Conservation (phyloP, 2,329 filamentous ascomycete genomes). For the Aspergillus tanneri region DNA sequence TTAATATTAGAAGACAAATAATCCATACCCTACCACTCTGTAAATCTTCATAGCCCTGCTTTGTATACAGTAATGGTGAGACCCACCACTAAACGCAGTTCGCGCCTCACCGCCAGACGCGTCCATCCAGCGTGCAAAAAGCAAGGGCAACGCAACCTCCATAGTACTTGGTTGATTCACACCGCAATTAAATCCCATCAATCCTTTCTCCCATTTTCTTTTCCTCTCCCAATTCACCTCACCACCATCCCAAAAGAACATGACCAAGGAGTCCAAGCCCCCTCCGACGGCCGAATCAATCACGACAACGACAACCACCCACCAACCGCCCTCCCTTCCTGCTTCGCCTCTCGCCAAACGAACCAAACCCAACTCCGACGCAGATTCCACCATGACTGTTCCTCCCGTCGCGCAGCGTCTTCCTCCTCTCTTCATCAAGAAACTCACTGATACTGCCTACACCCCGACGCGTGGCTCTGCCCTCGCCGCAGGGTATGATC, state of each 20-base stretch:
- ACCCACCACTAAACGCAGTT: constrained; percentile 21
- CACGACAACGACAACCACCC: constrained; percentile 30
- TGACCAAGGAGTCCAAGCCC: constrained; percentile 47
- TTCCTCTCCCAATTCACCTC: constrained; percentile 3
- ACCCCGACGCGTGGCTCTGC: constrained; percentile 85
- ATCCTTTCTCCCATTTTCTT: neutral
- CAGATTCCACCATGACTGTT: constrained; percentile 31
- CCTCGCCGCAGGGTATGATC: constrained; percentile 89
- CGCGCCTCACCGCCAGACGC: constrained; percentile 28
- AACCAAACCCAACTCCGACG: constrained; percentile 60
- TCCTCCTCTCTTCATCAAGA: constrained; percentile 80
- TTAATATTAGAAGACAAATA: no score
- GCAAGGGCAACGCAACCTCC: neutral
- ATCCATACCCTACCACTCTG: no score
- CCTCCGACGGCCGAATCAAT: constrained; percentile 29
- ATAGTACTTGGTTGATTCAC: no score
- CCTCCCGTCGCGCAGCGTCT: constrained; percentile 42
- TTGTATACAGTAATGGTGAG: constrained; percentile 14
- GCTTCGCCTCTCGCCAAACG: constrained; percentile 77
- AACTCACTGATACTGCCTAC: constrained; percentile 74
- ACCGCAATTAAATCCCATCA: constrained; percentile 7
- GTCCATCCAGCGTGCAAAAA: constrained; percentile 9
- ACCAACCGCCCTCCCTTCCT: constrained; percentile 59
- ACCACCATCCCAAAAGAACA: constrained; percentile 24
- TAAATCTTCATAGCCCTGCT: neutral